phyloP scores from a whole-genome alignment of 2,329 filamentous ascomycete species.

The Penicillium crustosum region DNA sequence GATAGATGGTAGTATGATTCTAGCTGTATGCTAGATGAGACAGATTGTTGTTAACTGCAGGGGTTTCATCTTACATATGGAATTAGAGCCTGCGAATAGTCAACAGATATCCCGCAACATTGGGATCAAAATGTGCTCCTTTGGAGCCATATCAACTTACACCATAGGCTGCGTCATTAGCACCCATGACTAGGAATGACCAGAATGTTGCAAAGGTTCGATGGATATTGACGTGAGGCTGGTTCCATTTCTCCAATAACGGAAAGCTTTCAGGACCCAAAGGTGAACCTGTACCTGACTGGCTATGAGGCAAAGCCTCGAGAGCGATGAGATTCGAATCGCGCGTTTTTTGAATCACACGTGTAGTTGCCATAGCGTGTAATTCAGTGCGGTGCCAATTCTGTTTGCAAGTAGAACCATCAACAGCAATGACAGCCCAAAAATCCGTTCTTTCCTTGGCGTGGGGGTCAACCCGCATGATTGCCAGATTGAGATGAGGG shows the following conservation, averaged over 20 bases:
- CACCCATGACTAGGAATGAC: constrained; percentile 58
- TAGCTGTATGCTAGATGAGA: constrained; percentile 33
- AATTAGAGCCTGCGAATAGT: constrained; percentile 45
- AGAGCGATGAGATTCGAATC: constrained; percentile 16
- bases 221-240: constrained; percentile 50
- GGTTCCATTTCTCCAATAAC: constrained; percentile 49
- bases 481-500: not conserved
- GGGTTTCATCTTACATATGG: constrained; percentile 48
- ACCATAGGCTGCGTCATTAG: constrained; percentile 60
- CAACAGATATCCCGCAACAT: not conserved
- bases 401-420: not conserved
- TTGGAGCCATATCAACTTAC: constrained; percentile 38
- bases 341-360: constrained; percentile 8
- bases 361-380: constrained; percentile 16
- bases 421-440: not conserved
- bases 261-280: constrained; percentile 5
- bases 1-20: constrained; percentile 49
- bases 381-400: not conserved
- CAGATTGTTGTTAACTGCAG: not conserved
- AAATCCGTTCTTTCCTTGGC: not conserved
- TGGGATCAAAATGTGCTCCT: not conserved
- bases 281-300: not conserved
- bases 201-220: constrained; percentile 57
- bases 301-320: constrained; percentile 13
- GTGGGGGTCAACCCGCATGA: not conserved